Conservation (phyloP, 768 basidiomycete genomes). For the Panaeolus cyanescens region DNA sequence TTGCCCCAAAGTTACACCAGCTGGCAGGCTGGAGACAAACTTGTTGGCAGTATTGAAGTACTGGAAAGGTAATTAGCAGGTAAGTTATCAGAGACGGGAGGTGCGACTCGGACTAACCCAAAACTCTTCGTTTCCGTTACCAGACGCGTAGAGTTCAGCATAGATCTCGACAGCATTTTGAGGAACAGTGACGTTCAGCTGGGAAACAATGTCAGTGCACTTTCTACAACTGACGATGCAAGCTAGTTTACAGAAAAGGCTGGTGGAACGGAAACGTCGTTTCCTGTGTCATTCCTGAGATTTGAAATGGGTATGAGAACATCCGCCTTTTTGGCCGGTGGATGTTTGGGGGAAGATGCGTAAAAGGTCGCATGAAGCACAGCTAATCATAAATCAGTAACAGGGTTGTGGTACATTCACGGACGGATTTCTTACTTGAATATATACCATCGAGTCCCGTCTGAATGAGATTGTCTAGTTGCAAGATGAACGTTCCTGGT, state of each 20-base stretch:
- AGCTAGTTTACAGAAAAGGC: conserved; percentile 55
- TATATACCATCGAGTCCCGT: conserved; percentile 65
- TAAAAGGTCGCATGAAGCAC: conserved; percentile 73
- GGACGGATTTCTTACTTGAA: conserved; percentile 56
- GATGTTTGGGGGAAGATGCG: conserved; percentile 54
- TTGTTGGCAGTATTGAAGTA: conserved; percentile 69
- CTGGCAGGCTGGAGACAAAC: conserved; percentile 56
- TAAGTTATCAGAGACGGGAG: background rate
- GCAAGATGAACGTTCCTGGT: conserved; percentile 68
- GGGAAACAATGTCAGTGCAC: background rate
- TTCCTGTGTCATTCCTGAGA: conserved; percentile 60
- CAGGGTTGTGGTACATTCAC: background rate
- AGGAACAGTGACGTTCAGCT: conserved; percentile 73
- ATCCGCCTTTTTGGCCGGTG: conserved; percentile 61
- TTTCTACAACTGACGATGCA: background rate
- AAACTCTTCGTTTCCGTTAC: conserved; percentile 64
- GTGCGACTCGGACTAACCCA: conserved; percentile 52
- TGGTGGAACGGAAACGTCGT: conserved; percentile 76
- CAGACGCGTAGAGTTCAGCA: conserved; percentile 73
- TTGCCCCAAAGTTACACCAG: conserved; percentile 40
- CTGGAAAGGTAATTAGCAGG: conserved; percentile 31
- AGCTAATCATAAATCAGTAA: conserved; percentile 38
- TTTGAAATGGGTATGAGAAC: conserved; percentile 73
- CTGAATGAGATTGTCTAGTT: conserved; percentile 71
- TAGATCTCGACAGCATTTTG: conserved; percentile 66